phyloP scores from a whole-genome alignment of 306 rosid species.

The Vachellia pachyceras region DNA sequence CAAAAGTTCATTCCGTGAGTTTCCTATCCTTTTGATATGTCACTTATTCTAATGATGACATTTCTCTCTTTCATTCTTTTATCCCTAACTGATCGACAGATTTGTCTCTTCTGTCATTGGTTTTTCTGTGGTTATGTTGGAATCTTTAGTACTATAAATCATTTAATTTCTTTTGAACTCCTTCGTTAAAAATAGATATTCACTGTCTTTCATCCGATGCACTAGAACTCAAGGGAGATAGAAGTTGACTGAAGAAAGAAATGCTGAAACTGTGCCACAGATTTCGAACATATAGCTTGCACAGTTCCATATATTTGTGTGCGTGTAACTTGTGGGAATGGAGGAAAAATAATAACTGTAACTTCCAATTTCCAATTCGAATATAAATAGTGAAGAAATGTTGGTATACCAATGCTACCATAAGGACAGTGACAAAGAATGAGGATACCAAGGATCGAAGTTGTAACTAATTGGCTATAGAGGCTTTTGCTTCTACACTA shows the following conservation, averaged over 20 bases:
- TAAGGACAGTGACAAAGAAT: background rate
- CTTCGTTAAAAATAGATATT: background rate
- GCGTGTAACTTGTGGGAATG: conserved; percentile 13
- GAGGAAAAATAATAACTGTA: background rate
- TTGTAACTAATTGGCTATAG: background rate
- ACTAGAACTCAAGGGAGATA: background rate
- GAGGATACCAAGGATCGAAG: background rate
- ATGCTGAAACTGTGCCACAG: background rate
- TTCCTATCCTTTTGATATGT: too few species aligned
- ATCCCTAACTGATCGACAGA: background rate
- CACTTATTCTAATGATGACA: too few species aligned
- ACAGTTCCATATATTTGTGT: background rate
- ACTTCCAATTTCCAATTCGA: conserved; percentile 12
- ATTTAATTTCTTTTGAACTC: background rate
- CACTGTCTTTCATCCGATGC: background rate
- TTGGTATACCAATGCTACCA: background rate
- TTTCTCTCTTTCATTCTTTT: too few species aligned
- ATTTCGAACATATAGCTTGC: background rate
- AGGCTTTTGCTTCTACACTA: background rate
- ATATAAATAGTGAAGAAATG: background rate
- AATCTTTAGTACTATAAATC: background rate
- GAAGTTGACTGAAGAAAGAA: conserved; percentile 23
- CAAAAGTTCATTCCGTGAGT: too few species aligned
- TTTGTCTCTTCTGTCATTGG: background rate
- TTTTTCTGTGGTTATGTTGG: background rate